Evolutionary conservation across 208 protist species (phyloP), one percentile per base, ranked within the genome.

Genomic region (Endotrypanum monterogeii): DNA sequence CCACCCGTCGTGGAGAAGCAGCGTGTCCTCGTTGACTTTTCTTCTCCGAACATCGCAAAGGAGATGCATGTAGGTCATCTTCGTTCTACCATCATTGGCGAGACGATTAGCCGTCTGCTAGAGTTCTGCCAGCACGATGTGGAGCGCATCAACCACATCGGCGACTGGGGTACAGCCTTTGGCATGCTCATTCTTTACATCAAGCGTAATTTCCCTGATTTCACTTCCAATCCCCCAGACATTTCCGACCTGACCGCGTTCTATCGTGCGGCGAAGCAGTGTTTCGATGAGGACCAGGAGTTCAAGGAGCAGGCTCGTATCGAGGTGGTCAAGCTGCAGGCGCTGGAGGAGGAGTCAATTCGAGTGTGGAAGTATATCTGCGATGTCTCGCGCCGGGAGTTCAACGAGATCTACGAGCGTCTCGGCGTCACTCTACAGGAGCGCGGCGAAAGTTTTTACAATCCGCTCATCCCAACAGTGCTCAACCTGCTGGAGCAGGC

Each of bases 81-180:
- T 20, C 98, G 99, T 51, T 99, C 98, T 44, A 99, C 98, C 57
- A 99, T 99, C 83, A 99, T 99, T 80, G 99, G 99, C 61, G 98
- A 99, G 82, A 87, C 84, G 63, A 84, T 99, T 68, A 92, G 79
- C 68, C 89, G 96, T 30, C 76, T 99, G 69, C 86, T 99, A 51
- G 96, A 99, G 86, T 99, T 98, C 80, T 94, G 91, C 72, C 89
- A 94, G 50, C 91, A 98, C 79, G 83, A 98, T 14, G 98, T 99
- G 2, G 55, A 93, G 25, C 92, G 98, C 67, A 95, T 99, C 73
- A 99, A 99, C 90, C 98, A 99, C 84, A 85, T 99, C 44, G 99
- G 99, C 60, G 99, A 99, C 85, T 99, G 98, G 98, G 99, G 99
- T 71, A 99, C 98, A 39, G 96, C 99, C 54, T 99, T 99, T 88